Conservation (phyloP, 768 basidiomycete genomes). For the Termitomyces sp. region DNA sequence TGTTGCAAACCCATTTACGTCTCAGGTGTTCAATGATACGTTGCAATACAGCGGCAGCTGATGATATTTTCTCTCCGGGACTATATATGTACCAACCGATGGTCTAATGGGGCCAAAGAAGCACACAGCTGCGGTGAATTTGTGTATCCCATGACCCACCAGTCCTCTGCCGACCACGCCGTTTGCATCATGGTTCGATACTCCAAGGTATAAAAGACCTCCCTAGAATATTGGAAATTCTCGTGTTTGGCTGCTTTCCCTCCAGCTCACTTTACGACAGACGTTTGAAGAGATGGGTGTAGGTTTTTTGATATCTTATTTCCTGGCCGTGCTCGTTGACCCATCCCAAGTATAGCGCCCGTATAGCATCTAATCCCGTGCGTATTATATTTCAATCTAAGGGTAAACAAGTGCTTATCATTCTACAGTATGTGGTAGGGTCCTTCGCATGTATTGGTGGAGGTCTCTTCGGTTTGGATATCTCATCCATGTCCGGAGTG, state of each 20-base stretch:
- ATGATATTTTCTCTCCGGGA: not conserved
- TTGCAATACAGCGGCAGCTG: not conserved
- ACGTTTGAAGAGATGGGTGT: constrained; percentile 15
- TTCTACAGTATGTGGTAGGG: constrained; percentile 64
- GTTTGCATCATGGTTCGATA: not conserved
- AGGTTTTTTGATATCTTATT: not conserved
- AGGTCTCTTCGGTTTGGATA: constrained; percentile 77
- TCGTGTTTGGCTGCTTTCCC: not conserved
- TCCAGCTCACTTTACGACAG: not conserved
- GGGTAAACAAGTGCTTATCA: not conserved
- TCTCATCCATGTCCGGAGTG: constrained; percentile 80
- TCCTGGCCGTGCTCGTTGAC: not conserved
- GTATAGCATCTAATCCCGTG: constrained; percentile 59
- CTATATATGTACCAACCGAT: not conserved
- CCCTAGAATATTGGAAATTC: not conserved
- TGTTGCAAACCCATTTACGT: no score
- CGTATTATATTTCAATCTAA: not conserved
- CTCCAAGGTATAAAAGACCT: constrained; percentile 5
- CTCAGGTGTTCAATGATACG: no score
- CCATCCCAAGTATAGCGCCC: constrained; percentile 42
- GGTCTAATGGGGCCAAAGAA: constrained; percentile 5
- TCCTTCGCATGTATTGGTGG: constrained; percentile 82
- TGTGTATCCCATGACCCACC: not conserved
- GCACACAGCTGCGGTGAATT: not conserved
- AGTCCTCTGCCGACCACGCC: not conserved